These are phyloP conservation scores for Tetrahymena elliotti DNA, from an alignment of 73 alveolate species.

Conservation along the genomic window DNA sequence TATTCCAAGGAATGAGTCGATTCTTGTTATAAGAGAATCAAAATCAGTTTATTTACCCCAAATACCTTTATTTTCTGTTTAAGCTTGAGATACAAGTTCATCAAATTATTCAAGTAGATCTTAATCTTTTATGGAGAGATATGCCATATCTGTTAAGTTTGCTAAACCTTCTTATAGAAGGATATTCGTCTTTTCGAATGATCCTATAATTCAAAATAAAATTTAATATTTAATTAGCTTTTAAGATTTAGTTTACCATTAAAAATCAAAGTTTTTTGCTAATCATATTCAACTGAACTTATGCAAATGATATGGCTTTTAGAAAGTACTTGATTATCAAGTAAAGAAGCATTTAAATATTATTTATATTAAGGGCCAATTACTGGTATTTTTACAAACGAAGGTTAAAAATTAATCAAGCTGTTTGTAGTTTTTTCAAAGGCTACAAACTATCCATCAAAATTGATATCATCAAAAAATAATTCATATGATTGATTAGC, in stretches of 20 bases:
- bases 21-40: neutral
- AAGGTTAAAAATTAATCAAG: neutral
- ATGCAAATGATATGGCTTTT: neutral
- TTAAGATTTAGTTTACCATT: neutral
- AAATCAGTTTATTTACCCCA: neutral
- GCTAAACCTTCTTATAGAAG: neutral
- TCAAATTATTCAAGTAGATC: neutral
- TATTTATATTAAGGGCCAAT: neutral
- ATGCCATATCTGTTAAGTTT: neutral
- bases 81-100: neutral
- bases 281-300: neutral
- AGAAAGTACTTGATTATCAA: neutral
- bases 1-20: neutral
- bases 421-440: neutral
- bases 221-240: neutral
- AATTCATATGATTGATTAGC: neutral
- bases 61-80: neutral
- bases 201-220: neutral
- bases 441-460: neutral
- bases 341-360: neutral
- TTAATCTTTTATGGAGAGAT: neutral
- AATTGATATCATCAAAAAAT: neutral
- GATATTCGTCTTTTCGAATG: neutral
- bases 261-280: neutral
- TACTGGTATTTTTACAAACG: neutral